phyloP scores from a whole-genome alignment of 306 rosid genomes.

The Inga leiocalycina region DNA sequence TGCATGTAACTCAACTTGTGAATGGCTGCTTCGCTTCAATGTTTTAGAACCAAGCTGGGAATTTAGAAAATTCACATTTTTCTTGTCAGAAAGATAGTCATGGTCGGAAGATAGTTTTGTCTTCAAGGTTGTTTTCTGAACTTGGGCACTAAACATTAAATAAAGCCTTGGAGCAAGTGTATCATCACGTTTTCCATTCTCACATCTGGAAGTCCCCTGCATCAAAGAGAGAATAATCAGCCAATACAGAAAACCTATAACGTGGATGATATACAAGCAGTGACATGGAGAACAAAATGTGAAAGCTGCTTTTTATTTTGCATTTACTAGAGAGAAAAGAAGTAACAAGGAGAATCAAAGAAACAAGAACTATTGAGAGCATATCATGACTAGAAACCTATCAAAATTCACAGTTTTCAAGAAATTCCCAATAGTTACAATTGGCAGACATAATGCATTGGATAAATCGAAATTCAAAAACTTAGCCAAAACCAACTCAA shows the following conservation, averaged over 20 bases:
- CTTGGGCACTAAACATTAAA: conserved; percentile 34
- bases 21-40: conserved; percentile 59
- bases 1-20: conserved; percentile 57
- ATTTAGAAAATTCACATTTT: conserved; percentile 37
- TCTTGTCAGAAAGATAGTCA: conserved; percentile 37
- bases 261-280: conserved; percentile 19
- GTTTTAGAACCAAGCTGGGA: conserved; percentile 45
- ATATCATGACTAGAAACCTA: conserved; percentile 23
- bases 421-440: conserved; percentile 1
- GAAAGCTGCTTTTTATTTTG: conserved; percentile 9
- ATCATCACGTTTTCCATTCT: conserved; percentile 45
- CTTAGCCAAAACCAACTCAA: conserved; percentile 30
- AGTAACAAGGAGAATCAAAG: neutral
- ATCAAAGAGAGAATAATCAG: conserved; percentile 34
- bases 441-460: conserved; percentile 20
- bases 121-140: conserved; percentile 49
- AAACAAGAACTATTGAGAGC: conserved; percentile 20
- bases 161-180: conserved; percentile 34
- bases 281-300: conserved; percentile 15
- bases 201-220: conserved; percentile 62
- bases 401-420: neutral
- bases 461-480: conserved; percentile 27
- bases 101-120: conserved; percentile 39
- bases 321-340: neutral
- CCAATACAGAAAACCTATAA: conserved; percentile 30